Conservation (phyloP, 73 alveolate genomes). For the Paramecium caudatum region DNA sequence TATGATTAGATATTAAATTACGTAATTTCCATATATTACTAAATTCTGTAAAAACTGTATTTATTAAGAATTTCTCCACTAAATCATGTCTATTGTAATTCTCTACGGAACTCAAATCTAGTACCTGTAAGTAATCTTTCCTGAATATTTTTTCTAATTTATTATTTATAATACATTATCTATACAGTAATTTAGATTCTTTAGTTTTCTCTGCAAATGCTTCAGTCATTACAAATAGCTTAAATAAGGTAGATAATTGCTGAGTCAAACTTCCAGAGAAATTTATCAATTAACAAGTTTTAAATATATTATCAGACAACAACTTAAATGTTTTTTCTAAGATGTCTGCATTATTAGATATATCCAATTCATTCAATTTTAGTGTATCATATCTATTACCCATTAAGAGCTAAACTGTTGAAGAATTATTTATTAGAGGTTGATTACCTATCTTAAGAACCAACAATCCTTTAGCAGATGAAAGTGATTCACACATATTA, state of each 20-base stretch:
- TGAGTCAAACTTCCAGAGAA: background rate
- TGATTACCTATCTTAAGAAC: background rate
- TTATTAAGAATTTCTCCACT: background rate
- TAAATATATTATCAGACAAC: constrained; percentile 3
- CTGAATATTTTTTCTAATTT: background rate
- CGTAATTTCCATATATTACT: background rate
- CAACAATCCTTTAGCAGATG: constrained; percentile 58
- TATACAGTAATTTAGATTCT: background rate
- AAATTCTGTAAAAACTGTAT: constrained; percentile 22
- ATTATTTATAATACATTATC: background rate
- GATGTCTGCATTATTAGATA: constrained; percentile 26
- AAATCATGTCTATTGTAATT: constrained; percentile 63
- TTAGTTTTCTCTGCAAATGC: background rate
- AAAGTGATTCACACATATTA: background rate
- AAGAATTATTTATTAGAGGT: constrained; percentile 19
- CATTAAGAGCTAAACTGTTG: background rate
- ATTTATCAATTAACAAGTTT: background rate
- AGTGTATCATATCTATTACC: constrained; percentile 43
- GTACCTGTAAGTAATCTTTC: background rate
- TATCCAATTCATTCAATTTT: background rate
- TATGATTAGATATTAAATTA: background rate
- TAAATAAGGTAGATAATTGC: background rate
- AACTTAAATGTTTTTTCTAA: constrained; percentile 35
- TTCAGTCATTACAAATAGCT: background rate
- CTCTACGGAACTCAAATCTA: constrained; percentile 13